Evolutionary conservation across 2,329 filamentous ascomycete genomes (phyloP), one percentile per base, ranked within the genome.

Genomic region (Malbranchea zuffiana): DNA sequence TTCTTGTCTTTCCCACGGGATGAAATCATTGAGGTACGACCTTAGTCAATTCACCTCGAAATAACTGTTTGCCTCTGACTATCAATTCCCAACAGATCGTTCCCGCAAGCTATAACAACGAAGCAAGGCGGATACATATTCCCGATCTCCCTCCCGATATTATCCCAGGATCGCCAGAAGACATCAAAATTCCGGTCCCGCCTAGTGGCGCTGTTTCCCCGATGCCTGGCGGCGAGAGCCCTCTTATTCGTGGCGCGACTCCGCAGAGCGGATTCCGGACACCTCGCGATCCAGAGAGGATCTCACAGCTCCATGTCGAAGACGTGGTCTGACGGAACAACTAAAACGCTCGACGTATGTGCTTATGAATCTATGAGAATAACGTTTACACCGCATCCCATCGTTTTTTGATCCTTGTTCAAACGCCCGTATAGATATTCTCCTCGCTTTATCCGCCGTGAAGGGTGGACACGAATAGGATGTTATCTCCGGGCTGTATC

Each of bases 71-170:
- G 12, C 10, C 32, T 12, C 15, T 35, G 44, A 31, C 18, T 16
- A 30, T 23, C 12, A 13, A 25, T 6, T 31, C 21, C 8, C 28
- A 34, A 12, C 39, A 75, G 75, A 95, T 98, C 55, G 92, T 96
- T 41, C 92, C 90, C 3, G 87, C 88, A 12, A 88, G 85, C 20
- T 98, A 98, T 62, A 90, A 95, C 65, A 98, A 98, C 55, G 82
- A 90, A 59, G 84, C 88, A 13, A 90, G 84, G 58, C 78, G 86
- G 40, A 86, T 98, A 50, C 78, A 82, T 50, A 93, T 98, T 44
- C 81, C 83, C 3, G 68, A 67, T 40, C 66, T 82, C 5, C 72
- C 74, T 2, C 61, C 69, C 18, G 66, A 73, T 33, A 77, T 86
- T 35, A 74, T 92, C 10, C 82, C 84, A 2, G 73, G 73, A 34